Conservation (phyloP, 2,329 filamentous ascomycete genomes). For the Elsinoe necatrix region DNA sequence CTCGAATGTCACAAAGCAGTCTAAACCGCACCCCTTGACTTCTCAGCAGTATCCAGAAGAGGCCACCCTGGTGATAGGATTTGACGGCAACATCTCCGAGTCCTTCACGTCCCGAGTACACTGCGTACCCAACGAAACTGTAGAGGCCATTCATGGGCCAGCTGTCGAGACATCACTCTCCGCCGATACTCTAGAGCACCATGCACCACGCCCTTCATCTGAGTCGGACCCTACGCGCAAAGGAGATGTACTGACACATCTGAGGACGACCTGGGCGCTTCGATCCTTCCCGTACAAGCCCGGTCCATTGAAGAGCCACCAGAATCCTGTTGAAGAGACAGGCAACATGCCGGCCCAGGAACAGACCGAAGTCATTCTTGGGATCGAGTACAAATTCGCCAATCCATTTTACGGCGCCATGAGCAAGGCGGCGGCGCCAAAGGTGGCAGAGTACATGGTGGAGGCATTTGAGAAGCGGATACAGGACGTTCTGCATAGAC, state of each 20-base stretch:
- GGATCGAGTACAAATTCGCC: conserved; percentile 73
- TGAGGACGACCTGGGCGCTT: conserved; percentile 63
- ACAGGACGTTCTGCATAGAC: conserved; percentile 40
- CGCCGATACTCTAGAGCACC: conserved; percentile 34
- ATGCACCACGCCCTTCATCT: conserved; percentile 26
- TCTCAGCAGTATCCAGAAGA: conserved; percentile 57
- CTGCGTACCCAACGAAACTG: conserved; percentile 62
- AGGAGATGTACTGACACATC: conserved; percentile 51
- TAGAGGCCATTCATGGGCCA: conserved; percentile 66
- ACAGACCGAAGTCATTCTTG: conserved; percentile 65
- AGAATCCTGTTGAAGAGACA: conserved; percentile 35
- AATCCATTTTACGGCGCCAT: conserved; percentile 83
- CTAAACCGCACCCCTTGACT: conserved; percentile 41
- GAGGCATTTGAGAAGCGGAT: conserved; percentile 85
- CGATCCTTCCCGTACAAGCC: conserved; percentile 42
- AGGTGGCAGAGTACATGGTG: conserved; percentile 81
- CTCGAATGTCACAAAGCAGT: conserved; percentile 70
- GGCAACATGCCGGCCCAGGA: conserved; percentile 32
- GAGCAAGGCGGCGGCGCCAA: conserved; percentile 71
- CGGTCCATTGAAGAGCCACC: conserved; percentile 17
- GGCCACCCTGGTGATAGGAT: conserved; percentile 76
- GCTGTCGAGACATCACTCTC: conserved; percentile 40
- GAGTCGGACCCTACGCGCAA: conserved; percentile 29
- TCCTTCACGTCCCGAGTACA: conserved; percentile 71
- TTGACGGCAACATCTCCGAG: conserved; percentile 71